Percentiles rank a stretch among this genome's conserved stretches.
Conservation (phyloP, 371 early-diverging fungal genomes). For the Mucor indicus region DNA sequence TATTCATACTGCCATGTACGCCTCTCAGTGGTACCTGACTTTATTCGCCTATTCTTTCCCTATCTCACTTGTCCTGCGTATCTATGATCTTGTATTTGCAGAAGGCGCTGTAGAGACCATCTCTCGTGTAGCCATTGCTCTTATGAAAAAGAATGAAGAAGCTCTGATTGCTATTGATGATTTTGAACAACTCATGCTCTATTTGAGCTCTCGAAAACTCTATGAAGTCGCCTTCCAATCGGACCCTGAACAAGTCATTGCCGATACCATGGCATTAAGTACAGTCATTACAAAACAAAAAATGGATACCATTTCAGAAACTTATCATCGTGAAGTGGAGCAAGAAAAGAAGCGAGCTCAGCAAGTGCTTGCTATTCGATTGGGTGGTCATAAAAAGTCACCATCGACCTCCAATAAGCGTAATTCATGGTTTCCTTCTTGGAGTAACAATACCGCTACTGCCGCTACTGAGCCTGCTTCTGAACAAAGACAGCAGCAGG, state of each 20-base stretch:
- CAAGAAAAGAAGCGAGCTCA: background rate
- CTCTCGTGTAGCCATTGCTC: conserved; percentile 76
- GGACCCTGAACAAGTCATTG: conserved; percentile 62
- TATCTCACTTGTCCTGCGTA: conserved; percentile 67
- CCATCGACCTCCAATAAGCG: background rate
- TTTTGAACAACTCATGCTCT: too few species aligned
- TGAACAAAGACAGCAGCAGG: conserved; percentile 54
- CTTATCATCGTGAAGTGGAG: conserved; percentile 22
- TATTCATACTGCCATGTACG: conserved; percentile 79
- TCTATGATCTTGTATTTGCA: conserved; percentile 74
- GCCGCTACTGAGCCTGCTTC: too few species aligned
- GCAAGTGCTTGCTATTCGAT: too few species aligned
- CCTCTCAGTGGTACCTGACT: conserved; percentile 85
- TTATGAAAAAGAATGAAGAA: conserved; percentile 74
- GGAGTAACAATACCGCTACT: too few species aligned
- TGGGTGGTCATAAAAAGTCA: too few species aligned
- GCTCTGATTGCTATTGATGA: too few species aligned
- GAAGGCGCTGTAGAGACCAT: conserved; percentile 78
- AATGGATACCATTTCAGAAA: conserved; percentile 39
- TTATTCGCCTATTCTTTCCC: conserved; percentile 80
- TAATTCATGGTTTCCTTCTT: background rate
- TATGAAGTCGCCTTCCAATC: too few species aligned
- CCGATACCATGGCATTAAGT: conserved; percentile 67
- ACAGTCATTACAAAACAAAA: conserved; percentile 40
- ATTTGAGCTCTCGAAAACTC: too few species aligned